Conservation (phyloP, 2,329 filamentous ascomycete species). For the Clonostachys sp. region DNA sequence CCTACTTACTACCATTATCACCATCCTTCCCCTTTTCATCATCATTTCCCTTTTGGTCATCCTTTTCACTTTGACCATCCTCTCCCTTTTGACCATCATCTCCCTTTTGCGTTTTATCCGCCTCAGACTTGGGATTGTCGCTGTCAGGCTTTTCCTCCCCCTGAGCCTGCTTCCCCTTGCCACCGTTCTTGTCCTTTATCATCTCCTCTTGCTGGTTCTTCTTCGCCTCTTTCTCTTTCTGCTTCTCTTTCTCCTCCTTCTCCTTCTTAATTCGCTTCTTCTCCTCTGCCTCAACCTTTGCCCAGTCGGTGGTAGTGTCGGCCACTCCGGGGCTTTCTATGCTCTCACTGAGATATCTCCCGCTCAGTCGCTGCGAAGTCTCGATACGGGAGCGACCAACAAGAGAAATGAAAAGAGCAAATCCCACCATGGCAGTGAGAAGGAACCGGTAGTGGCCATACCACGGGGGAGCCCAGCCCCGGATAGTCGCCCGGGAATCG, state of each 20-base stretch:
- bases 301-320: constrained; percentile 37
- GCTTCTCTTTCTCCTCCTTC: constrained; percentile 13
- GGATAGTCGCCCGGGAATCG: constrained; percentile 67
- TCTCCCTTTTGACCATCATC: constrained; percentile 7
- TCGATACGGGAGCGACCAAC: constrained; percentile 77
- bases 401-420: constrained; percentile 74
- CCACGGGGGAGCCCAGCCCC: constrained; percentile 80
- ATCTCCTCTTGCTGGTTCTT: constrained; percentile 11
- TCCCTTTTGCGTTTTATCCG: constrained; percentile 3
- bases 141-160: constrained; percentile 10
- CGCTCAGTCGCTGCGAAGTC: constrained; percentile 17
- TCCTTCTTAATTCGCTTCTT: constrained; percentile 14
- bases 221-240: constrained; percentile 14
- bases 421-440: constrained; percentile 83
- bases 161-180: constrained; percentile 13
- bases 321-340: constrained; percentile 25
- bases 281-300: constrained; percentile 35
- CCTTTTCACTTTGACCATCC: constrained; percentile 2
- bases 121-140: too few relatives aligned
- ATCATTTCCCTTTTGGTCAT: constrained; percentile 3
- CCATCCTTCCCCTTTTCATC: constrained; percentile 6
- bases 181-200: constrained; percentile 8
- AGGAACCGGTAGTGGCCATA: constrained; percentile 89
- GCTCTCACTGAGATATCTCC: constrained; percentile 27
- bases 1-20: constrained; percentile 8